Base-by-base conservation (phyloP, 352 stramenopile genomes). In the Lagenidium sp. region DNA sequence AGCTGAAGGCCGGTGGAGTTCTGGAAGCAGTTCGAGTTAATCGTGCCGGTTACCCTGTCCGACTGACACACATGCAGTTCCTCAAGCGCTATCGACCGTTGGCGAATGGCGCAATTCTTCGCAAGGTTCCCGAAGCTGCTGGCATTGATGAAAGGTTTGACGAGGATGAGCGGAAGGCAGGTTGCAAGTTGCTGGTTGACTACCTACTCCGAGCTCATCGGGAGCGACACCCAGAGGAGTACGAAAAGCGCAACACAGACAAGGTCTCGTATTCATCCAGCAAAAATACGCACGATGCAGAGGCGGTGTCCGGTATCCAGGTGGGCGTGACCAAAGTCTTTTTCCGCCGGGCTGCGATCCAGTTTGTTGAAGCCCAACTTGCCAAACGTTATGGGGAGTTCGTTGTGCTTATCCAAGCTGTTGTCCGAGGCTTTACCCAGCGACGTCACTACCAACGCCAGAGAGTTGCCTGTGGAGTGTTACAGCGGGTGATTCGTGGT, bases 21-120 rank as follows among this genome's bases (percentile, higher is more conserved):
- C 80, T 99, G 7, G 97, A 99, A 65, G 97, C 96, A 7, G 96
- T 99, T 21, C 87, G 95, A 36, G 96, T 99, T 16, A 97, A 97
- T 49, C 89, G 96, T 32, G 84, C 95, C 28, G 97, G 96, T 4
- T 99, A 99, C 62, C 96, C 96, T 22, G 95, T 99, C 44, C 94
- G 97, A 50, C 82, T 99, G 19, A 72, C 69, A 26, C 95, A 98
- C 60, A 57, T 88, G 46, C 74, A 93, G 48, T 98, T 98, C 44
- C 61, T 92, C 26, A 84, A 91, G 57, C 95, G 79, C 7, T 88
- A 96, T 47, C 78, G 82, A 15, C 72, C 84, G n/a, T 59, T 96
- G 1, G 73, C 63, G 3, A 86, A 85, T 19, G 65, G 65, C 25
- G 44, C 64, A 20, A 80, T 85, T 34, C 52, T 90, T 45, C 64